Conservation (phyloP, 148 eudicot genomes). For the Rheum nobile region DNA sequence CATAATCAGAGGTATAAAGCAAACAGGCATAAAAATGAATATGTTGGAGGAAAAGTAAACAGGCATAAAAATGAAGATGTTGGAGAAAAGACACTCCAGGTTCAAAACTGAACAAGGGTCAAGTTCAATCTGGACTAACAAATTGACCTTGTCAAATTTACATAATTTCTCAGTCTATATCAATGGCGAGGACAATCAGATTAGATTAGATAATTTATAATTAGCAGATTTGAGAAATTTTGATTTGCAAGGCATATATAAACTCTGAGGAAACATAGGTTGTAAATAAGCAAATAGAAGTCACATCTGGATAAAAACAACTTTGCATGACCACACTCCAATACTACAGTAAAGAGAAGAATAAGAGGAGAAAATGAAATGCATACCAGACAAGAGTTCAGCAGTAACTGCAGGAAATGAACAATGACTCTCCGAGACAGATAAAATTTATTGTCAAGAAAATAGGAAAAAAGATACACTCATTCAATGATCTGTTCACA, state of each 20-base stretch:
- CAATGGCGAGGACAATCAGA: no score
- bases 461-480: not conserved
- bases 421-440: not conserved
- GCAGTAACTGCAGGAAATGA: not conserved
- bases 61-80: no score
- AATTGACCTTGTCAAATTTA: not conserved
- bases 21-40: no score
- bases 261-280: not conserved
- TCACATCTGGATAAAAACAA: not conserved
- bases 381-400: not conserved
- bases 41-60: no score
- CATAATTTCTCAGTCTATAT: not conserved
- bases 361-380: not conserved
- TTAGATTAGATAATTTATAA: no score
- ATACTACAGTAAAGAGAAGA: not conserved
- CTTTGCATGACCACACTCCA: not conserved
- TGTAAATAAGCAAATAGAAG: not conserved
- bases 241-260: not conserved
- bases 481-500: constrained; percentile 5
- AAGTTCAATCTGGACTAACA: no score
- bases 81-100: no score
- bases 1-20: no score
- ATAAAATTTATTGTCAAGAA: not conserved
- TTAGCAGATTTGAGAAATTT: not conserved
- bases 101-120: no score